phyloP scores from a whole-genome alignment of 2,329 filamentous ascomycete species.

The Fusarium albosuccineum region DNA sequence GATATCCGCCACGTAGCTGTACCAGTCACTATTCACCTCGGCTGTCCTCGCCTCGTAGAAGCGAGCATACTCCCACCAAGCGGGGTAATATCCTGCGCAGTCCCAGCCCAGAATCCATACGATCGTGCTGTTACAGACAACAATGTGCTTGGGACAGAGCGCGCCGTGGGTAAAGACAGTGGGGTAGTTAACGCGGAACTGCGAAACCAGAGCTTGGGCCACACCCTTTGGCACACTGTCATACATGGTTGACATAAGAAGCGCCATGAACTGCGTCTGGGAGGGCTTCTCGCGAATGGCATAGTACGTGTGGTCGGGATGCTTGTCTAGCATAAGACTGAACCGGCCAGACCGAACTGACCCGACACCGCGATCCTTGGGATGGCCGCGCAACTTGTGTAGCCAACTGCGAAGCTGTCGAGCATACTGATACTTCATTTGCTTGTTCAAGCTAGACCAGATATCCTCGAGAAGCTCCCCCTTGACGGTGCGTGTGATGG shows the following conservation, averaged over 20 bases:
- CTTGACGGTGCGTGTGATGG: conserved; percentile 23
- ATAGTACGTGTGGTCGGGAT: conserved; percentile 47
- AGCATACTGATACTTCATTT: conserved; percentile 42
- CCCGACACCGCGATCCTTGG: conserved; percentile 5
- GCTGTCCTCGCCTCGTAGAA: conserved; percentile 51
- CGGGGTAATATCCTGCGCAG: conserved; percentile 49
- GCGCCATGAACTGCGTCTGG: conserved; percentile 41
- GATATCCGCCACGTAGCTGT: conserved; percentile 47
- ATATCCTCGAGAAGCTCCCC: conserved; percentile 48
- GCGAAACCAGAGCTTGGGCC: conserved; percentile 33
- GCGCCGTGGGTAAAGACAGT: conserved; percentile 44
- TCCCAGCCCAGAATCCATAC: conserved; percentile 49
- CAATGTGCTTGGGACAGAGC: conserved; percentile 48
- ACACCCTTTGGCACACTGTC: conserved; percentile 43
- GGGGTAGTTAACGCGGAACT: conserved; percentile 31
- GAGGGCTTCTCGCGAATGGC: conserved; percentile 38
- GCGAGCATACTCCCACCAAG: conserved; percentile 53
- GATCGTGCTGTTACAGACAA: conserved; percentile 44
- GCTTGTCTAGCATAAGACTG: conserved; percentile 47
- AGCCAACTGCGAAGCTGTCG: conserved; percentile 48
- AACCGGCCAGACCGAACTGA: conserved; percentile 43
- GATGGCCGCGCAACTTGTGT: conserved; percentile 35
- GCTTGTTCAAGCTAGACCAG: conserved; percentile 42
- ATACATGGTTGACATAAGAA: conserved; percentile 45
- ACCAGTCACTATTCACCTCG: conserved; percentile 48